These are phyloP conservation scores for Juncus inflexus DNA, from an alignment of 176 grass and related monocot species.

Conservation along the genomic window DNA sequence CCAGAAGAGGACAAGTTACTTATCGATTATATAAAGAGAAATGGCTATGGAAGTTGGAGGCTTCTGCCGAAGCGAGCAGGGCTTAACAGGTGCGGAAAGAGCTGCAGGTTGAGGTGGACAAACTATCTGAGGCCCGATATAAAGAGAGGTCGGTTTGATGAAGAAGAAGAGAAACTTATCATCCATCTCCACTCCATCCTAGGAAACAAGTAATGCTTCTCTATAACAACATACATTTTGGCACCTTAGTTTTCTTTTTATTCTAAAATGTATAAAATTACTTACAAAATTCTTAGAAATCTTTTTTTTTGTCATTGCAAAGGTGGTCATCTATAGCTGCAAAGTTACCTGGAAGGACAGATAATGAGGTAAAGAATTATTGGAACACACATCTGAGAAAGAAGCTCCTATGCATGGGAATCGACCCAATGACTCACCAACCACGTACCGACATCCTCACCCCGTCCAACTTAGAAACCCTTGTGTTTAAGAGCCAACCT, in stretches of 20 bases:
- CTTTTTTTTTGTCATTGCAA: neutral
- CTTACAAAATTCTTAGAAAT: too few relatives aligned
- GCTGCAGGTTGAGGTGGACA: conserved; percentile 45
- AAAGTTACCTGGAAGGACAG: conserved; percentile 38
- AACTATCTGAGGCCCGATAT: conserved; percentile 48
- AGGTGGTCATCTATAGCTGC: conserved; percentile 43
- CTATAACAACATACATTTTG: neutral
- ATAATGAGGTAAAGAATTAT: conserved; percentile 51
- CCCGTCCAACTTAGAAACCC: neutral
- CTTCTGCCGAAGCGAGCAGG: conserved; percentile 39
- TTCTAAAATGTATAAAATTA: neutral
- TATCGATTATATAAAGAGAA: conserved; percentile 29
- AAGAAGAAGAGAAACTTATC: conserved; percentile 37
- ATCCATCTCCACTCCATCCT: conserved; percentile 37
- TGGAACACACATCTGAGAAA: conserved; percentile 47
- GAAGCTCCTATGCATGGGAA: conserved; percentile 33
- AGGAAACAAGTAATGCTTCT: conserved; percentile 36
- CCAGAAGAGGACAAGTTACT: conserved; percentile 40
- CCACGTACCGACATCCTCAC: conserved; percentile 25
- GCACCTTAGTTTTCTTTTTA: neutral
- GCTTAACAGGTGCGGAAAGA: conserved; percentile 47
- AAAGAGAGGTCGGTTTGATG: conserved; percentile 45
- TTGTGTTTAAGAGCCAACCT: too few relatives aligned
- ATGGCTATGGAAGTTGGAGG: conserved; percentile 40
- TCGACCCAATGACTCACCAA: conserved; percentile 29